Evolutionary conservation across 2,329 filamentous ascomycete genomes (phyloP).

Genomic region (Neoarthrinium moseri): DNA sequence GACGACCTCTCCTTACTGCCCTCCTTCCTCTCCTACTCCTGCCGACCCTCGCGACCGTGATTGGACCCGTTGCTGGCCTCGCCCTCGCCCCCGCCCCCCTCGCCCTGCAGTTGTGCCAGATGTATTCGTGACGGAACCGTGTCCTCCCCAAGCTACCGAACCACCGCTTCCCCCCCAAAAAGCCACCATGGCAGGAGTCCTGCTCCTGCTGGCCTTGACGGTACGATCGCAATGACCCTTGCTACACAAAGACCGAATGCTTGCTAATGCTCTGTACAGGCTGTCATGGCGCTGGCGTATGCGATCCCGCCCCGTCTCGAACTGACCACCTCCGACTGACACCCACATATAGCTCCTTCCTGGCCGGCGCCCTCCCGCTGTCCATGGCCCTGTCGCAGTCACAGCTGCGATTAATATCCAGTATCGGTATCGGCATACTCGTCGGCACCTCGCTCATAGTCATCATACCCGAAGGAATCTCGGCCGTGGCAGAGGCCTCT

Average conservation of each 20-base stretch:
- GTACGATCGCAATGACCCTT: constrained; percentile 18
- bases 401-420: constrained; percentile 85
- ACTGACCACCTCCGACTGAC: constrained; percentile 6
- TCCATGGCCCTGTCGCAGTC: constrained; percentile 85
- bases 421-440: constrained; percentile 88
- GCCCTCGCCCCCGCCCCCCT: too few relatives aligned
- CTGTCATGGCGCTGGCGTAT: constrained; percentile 35
- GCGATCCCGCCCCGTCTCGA: neutral
- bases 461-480: constrained; percentile 95
- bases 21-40: too few relatives aligned
- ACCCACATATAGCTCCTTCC: constrained; percentile 72
- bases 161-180: too few relatives aligned
- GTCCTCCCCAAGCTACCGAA: too few relatives aligned
- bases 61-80: too few relatives aligned
- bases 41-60: too few relatives aligned
- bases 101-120: too few relatives aligned
- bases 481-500: constrained; percentile 72
- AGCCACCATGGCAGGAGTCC: constrained; percentile 26
- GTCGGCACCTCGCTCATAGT: constrained; percentile 95
- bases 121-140: too few relatives aligned
- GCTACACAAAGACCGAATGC: constrained; percentile 5
- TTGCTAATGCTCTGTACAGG: constrained; percentile 22
- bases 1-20: too few relatives aligned
- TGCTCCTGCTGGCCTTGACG: constrained; percentile 33
- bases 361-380: constrained; percentile 86